Conservation (phyloP, 2,329 filamentous ascomycete species). For the Emergomyces pasteurianus region DNA sequence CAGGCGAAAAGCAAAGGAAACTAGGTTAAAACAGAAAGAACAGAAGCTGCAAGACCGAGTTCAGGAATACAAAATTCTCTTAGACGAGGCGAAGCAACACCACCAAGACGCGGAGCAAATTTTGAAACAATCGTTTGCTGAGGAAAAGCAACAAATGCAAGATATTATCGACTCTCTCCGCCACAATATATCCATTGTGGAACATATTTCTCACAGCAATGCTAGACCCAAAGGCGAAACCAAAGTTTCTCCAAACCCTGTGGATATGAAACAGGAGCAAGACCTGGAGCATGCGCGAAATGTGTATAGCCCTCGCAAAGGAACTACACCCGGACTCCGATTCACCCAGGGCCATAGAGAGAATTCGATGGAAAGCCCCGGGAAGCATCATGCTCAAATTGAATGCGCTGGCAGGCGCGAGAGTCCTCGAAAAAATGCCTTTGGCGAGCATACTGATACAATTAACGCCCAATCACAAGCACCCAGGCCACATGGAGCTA, state of each 20-base stretch:
- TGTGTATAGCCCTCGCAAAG: not conserved
- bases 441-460: not conserved
- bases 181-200: slow-evolving; percentile 19
- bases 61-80: slow-evolving; percentile 29
- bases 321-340: not conserved
- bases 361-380: not conserved
- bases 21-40: slow-evolving; percentile 29
- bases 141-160: slow-evolving; percentile 29
- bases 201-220: slow-evolving; percentile 12
- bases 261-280: not conserved
- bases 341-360: not conserved
- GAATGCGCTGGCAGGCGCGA: not conserved
- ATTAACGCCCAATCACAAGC: not conserved
- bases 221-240: not conserved
- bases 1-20: slow-evolving; percentile 32
- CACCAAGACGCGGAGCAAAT: slow-evolving; percentile 26
- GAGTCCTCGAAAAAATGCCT: not conserved
- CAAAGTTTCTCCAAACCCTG: not conserved
- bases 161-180: slow-evolving; percentile 28
- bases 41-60: slow-evolving; percentile 27
- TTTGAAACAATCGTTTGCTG: slow-evolving; percentile 21
- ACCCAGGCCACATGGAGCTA: not conserved
- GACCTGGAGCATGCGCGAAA: not conserved
- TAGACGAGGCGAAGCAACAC: slow-evolving; percentile 24
- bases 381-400: not conserved